Evolutionary conservation across 1,139 yeast species (phyloP).

Genomic region (Hansenula sp.): DNA sequence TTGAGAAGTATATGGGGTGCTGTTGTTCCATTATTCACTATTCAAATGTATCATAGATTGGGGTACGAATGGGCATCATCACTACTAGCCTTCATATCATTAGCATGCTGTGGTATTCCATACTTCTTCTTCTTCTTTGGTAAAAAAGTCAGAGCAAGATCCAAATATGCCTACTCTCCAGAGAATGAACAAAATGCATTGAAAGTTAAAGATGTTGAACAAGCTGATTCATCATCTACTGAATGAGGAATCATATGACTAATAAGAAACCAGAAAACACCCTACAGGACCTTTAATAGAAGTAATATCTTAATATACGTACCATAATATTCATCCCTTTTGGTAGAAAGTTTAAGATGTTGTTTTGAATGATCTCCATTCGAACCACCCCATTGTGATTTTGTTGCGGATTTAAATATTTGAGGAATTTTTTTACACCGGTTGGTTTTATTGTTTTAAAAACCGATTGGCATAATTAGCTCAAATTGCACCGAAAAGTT

Average conservation of each 20-base stretch:
- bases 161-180: constrained; percentile 48
- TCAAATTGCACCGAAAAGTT: not conserved
- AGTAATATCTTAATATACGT: no score
- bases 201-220: not conserved
- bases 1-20: constrained; percentile 74
- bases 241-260: not conserved
- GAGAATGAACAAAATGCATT: constrained; percentile 11
- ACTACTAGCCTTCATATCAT: constrained; percentile 58
- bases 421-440: no score
- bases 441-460: not conserved
- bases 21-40: constrained; percentile 65
- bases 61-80: constrained; percentile 72
- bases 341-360: no score
- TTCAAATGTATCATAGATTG: constrained; percentile 70
- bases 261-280: no score
- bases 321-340: no score
- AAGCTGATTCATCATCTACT: not conserved
- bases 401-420: no score
- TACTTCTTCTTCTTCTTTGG: constrained; percentile 50
- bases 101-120: constrained; percentile 63
- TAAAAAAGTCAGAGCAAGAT: constrained; percentile 47
- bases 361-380: not conserved
- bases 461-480: not conserved
- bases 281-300: no score
- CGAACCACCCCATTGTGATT: no score